Conservation (phyloP, 2,329 filamentous ascomycete genomes). For the Ambrosiella beaveri region DNA sequence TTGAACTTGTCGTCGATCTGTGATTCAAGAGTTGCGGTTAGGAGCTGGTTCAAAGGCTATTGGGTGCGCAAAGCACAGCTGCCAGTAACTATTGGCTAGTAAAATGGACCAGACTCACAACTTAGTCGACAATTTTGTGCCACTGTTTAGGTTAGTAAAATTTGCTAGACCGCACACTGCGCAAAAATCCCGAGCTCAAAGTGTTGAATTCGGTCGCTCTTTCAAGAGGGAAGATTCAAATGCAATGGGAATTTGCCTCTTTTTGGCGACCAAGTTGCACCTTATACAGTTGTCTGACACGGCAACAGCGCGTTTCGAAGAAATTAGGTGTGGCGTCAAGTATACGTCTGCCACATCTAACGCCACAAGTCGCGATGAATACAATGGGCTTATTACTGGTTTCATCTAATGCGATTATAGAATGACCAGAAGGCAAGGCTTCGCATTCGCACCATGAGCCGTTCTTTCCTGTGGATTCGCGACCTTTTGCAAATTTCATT, state of each 20-base stretch:
- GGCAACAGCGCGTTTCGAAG: conserved; percentile 2
- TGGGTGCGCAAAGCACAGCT: not conserved
- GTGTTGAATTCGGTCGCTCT: not conserved
- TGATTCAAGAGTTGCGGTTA: not conserved
- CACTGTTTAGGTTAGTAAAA: not conserved
- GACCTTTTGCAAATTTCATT: not conserved
- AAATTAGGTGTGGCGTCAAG: not conserved
- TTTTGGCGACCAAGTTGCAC: not conserved
- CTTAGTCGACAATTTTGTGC: not conserved
- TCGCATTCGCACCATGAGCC: not conserved
- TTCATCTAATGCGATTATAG: conserved; percentile 5
- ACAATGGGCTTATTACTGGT: not conserved
- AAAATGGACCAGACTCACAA: not conserved
- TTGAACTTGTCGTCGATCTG: not conserved
- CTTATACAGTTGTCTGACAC: not conserved
- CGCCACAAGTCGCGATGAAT: conserved; percentile 5
- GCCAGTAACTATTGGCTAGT: not conserved
- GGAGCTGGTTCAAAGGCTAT: not conserved
- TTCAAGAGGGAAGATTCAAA: not conserved
- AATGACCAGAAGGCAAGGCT: conserved; percentile 2
- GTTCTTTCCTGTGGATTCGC: conserved; percentile 1
- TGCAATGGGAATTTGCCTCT: not conserved
- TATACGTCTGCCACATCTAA: not conserved
- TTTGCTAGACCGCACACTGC: not conserved
- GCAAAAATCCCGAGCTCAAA: not conserved